These are phyloP conservation scores for Penicillium sp. DNA, from an alignment of 2,329 filamentous ascomycete species.

Conservation along the genomic window DNA sequence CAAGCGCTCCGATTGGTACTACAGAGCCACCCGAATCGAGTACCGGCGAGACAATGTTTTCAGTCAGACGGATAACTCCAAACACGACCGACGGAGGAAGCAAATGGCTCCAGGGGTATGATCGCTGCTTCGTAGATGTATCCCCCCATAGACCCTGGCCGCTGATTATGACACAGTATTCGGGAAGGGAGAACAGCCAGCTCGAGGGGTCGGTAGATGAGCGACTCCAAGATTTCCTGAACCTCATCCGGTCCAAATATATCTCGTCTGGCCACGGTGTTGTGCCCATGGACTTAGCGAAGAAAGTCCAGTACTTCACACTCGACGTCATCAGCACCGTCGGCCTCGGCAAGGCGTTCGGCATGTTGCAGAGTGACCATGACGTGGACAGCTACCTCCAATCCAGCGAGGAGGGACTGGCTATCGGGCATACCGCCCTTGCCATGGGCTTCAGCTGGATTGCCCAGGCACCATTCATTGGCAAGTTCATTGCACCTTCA, in stretches of 20 bases:
- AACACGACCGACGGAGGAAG: slow-evolving; percentile 18
- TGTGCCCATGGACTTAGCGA: slow-evolving; percentile 46
- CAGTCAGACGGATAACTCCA: slow-evolving; percentile 17
- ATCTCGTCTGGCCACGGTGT: slow-evolving; percentile 32
- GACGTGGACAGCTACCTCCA: slow-evolving; percentile 44
- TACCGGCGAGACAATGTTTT: slow-evolving; percentile 19
- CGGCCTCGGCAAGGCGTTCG: slow-evolving; percentile 51
- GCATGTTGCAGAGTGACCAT: slow-evolving; percentile 45
- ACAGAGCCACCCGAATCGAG: slow-evolving; percentile 15
- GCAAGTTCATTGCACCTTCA: slow-evolving; percentile 18
- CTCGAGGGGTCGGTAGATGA: slow-evolving; percentile 52
- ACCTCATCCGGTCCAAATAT: slow-evolving; percentile 51
- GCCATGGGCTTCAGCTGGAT: slow-evolving; percentile 18
- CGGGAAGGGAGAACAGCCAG: slow-evolving; percentile 54
- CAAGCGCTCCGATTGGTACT: slow-evolving; percentile 21
- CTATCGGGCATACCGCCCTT: slow-evolving; percentile 13
- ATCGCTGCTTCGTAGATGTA: background rate
- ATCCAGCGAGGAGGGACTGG: slow-evolving; percentile 32
- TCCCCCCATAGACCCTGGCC: background rate
- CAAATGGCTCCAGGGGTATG: slow-evolving; percentile 22
- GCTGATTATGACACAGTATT: slow-evolving; percentile 38
- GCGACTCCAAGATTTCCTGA: slow-evolving; percentile 48
- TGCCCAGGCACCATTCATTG: slow-evolving; percentile 16
- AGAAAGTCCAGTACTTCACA: slow-evolving; percentile 54
- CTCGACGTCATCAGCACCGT: slow-evolving; percentile 57